Conservation (phyloP, 805 yeast species). For the Yamadazyma kitorensis region DNA sequence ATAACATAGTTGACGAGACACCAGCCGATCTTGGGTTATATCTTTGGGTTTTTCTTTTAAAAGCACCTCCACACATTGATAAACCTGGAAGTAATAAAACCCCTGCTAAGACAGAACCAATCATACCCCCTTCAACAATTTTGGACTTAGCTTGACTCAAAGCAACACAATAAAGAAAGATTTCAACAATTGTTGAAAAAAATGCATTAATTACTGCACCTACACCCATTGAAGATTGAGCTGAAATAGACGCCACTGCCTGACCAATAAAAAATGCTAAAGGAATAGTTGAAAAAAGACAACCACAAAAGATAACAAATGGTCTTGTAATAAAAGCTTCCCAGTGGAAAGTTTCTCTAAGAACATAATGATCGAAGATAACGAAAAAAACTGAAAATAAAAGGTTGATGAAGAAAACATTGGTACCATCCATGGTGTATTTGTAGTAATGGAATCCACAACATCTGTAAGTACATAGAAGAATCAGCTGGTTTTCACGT, state of each 20-base stretch:
- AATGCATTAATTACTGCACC: constrained; percentile 98
- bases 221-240: constrained; percentile 97
- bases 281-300: constrained; percentile 85
- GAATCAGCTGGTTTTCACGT: constrained; percentile 54
- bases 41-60: constrained; percentile 86
- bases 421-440: constrained; percentile 94
- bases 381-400: constrained; percentile 78
- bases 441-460: constrained; percentile 92
- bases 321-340: constrained; percentile 55
- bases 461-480: constrained; percentile 89
- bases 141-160: constrained; percentile 79
- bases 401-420: constrained; percentile 85
- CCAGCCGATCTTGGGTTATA: constrained; percentile 97
- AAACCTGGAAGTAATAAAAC: constrained; percentile 88
- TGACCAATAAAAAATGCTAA: constrained; percentile 96
- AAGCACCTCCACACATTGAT: constrained; percentile 97
- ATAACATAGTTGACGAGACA: constrained; percentile 91
- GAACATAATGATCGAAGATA: constrained; percentile 68
- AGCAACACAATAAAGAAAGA: constrained; percentile 89
- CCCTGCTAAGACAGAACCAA: constrained; percentile 92
- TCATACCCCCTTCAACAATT: constrained; percentile 92
- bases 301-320: constrained; percentile 64
- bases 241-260: constrained; percentile 98
- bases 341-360: constrained; percentile 44
- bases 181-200: constrained; percentile 93